Conservation (phyloP, 2,329 filamentous ascomycete genomes). For the Talaromyces marneffei region DNA sequence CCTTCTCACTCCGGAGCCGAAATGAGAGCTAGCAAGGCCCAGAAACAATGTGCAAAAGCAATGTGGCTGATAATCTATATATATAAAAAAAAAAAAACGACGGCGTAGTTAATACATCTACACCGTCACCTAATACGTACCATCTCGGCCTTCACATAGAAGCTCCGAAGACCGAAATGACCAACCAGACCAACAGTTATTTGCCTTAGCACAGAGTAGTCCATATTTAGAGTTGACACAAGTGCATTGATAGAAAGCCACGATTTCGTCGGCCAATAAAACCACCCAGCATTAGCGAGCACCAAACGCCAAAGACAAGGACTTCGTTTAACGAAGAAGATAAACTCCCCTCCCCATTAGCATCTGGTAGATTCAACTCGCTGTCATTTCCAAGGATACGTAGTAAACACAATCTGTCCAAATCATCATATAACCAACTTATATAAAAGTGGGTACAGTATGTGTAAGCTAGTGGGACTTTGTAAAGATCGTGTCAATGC, state of each 20-base stretch:
- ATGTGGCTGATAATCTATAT: too few relatives aligned
- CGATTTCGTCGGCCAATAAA: not conserved
- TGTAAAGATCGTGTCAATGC: not conserved
- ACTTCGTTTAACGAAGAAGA: too few relatives aligned
- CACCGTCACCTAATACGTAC: not conserved
- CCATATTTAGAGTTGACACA: not conserved
- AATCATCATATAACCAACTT: too few relatives aligned
- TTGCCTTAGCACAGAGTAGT: not conserved
- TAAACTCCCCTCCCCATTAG: too few relatives aligned
- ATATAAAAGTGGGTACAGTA: not conserved
- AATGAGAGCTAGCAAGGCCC: not conserved
- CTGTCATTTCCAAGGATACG: not conserved
- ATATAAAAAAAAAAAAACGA: too few relatives aligned
- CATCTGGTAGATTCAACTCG: not conserved
- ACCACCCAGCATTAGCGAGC: not conserved
- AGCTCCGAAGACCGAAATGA: not conserved
- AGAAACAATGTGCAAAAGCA: not conserved
- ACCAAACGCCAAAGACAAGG: too few relatives aligned
- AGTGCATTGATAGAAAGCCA: not conserved
- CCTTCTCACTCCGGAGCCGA: not conserved
- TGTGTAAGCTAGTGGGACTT: too few relatives aligned
- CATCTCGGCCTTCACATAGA: not conserved
- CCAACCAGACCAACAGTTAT: not conserved
- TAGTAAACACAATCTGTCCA: too few relatives aligned
- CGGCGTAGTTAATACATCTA: not conserved